These are phyloP conservation scores for Lactifluus pinguis DNA, from an alignment of 768 basidiomycete species.

Conservation along the genomic window DNA sequence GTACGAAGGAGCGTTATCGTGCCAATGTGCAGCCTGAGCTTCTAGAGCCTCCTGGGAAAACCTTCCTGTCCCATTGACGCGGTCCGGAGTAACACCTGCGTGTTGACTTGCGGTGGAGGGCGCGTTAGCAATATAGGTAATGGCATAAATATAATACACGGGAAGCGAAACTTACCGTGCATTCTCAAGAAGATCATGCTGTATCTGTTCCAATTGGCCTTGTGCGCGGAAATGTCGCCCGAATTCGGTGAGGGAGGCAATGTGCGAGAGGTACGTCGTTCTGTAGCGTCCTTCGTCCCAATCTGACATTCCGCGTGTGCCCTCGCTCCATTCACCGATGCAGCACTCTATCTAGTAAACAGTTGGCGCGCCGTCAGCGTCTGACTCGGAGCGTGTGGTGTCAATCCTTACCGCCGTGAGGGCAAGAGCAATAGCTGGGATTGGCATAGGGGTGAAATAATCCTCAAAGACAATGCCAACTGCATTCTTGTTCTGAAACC, in stretches of 20 bases:
- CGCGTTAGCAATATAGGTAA: not conserved
- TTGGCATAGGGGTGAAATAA: not conserved
- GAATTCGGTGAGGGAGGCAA: not conserved
- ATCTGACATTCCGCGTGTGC: not conserved
- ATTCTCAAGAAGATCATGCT: not conserved
- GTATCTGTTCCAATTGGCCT: not conserved
- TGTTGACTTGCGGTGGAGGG: not conserved
- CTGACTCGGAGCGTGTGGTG: not conserved
- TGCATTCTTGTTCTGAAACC: not conserved
- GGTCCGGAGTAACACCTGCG: not conserved
- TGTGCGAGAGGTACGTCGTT: no score
- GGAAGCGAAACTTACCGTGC: slow-evolving; percentile 6
- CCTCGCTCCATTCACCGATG: slow-evolving; percentile 8
- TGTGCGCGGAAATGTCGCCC: not conserved
- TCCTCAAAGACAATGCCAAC: not conserved
- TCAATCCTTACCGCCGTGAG: slow-evolving; percentile 5
- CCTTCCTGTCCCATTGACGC: not conserved
- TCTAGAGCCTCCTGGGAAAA: not conserved
- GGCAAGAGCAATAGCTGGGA: not conserved
- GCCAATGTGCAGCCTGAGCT: not conserved
- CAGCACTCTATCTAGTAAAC: slow-evolving; percentile 2
- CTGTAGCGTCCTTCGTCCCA: not conserved
- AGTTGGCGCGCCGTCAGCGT: not conserved
- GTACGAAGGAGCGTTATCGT: not conserved
- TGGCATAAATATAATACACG: not conserved